Evolutionary conservation across 331 rosid species (phyloP).

Genomic region (Erythrophleum ivorense): DNA sequence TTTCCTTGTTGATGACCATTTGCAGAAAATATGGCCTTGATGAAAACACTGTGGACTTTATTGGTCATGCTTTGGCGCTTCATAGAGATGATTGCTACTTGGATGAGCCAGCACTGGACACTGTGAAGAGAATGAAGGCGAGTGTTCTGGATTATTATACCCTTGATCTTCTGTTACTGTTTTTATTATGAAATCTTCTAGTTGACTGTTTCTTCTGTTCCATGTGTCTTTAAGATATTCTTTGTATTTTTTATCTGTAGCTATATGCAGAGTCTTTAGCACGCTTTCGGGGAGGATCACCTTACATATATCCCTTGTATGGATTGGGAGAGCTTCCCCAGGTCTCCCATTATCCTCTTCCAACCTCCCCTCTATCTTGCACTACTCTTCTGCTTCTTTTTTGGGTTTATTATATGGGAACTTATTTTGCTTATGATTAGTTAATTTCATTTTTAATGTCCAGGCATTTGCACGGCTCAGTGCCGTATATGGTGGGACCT

Average conservation of each 20-base stretch:
- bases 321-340: constrained; percentile 99
- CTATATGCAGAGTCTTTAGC: constrained; percentile 94
- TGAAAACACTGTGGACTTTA: constrained; percentile 80
- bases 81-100: constrained; percentile 84
- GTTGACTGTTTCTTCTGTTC: constrained; percentile 25
- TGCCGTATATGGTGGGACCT: constrained; percentile 99
- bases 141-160: constrained; percentile 34
- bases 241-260: constrained; percentile 52
- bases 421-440: constrained; percentile 24
- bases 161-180: constrained; percentile 6
- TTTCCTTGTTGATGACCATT: constrained; percentile 42
- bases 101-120: constrained; percentile 80
- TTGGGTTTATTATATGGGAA: constrained; percentile 3
- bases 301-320: constrained; percentile 96
- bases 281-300: constrained; percentile 98
- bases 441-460: neutral
- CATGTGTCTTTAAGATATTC: constrained; percentile 31
- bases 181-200: constrained; percentile 23
- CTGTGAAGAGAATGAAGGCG: constrained; percentile 89
- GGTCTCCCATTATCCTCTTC: constrained; percentile 49
- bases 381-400: constrained; percentile 7
- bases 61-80: constrained; percentile 89
- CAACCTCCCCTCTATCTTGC: neutral
- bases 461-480: constrained; percentile 99
- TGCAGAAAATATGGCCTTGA: constrained; percentile 87